Percentiles rank a stretch among this genome's conserved stretches.
Conservation (phyloP, 2,329 filamentous ascomycete species). For the Fusarium setosum region DNA sequence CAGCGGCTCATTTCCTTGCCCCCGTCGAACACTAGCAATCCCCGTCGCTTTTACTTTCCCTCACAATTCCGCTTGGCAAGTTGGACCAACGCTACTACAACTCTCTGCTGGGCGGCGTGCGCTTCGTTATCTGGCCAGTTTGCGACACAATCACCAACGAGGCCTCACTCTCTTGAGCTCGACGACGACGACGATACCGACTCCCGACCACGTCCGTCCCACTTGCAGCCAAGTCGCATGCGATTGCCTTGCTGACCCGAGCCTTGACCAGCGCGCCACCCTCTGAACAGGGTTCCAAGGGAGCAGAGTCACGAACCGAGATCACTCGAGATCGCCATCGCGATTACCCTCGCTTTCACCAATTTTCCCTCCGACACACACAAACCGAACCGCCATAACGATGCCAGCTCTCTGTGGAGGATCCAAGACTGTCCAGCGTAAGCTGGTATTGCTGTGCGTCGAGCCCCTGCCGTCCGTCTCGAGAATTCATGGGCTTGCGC, state of each 20-base stretch:
- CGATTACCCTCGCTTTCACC: background rate
- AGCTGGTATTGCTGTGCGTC: conserved; percentile 88
- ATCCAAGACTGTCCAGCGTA: conserved; percentile 90
- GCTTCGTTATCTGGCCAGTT: conserved; percentile 4
- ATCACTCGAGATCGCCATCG: conserved; percentile 14
- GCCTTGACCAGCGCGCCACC: conserved; percentile 25
- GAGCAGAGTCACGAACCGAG: conserved; percentile 29
- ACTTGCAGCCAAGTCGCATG: conserved; percentile 3
- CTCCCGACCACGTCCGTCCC: too few species aligned
- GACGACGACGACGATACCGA: background rate
- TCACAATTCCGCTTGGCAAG: background rate
- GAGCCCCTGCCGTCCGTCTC: background rate
- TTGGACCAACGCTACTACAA: background rate
- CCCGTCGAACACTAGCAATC: conserved; percentile 9
- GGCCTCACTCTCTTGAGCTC: background rate
- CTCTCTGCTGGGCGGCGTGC: background rate
- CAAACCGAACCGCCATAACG: conserved; percentile 15
- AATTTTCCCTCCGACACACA: background rate
- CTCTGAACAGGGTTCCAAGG: conserved; percentile 8
- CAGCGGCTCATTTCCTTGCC: conserved; percentile 32
- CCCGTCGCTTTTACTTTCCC: background rate
- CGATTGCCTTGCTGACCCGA: conserved; percentile 21
- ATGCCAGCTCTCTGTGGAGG: conserved; percentile 68
- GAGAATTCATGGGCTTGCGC: conserved; percentile 1
- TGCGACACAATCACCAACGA: background rate